Evolutionary conservation across 2,329 filamentous ascomycete species (phyloP).

Genomic region (Ophiosphaerella narmari): DNA sequence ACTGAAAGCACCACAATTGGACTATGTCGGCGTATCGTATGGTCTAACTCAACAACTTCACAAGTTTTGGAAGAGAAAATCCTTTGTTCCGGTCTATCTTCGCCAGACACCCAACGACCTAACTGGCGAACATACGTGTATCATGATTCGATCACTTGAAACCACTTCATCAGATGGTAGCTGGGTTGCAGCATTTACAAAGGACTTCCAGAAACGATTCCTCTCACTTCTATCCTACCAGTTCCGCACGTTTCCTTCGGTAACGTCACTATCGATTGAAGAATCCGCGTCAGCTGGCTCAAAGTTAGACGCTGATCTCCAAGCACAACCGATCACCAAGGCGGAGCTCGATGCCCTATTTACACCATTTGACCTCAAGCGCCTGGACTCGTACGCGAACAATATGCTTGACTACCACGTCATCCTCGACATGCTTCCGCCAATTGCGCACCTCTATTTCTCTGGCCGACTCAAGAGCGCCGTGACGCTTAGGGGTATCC

Average conservation of each 20-base stretch:
- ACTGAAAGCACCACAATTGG: slow-evolving; percentile 75
- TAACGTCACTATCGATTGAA: slow-evolving; percentile 83
- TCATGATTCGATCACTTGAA: slow-evolving; percentile 85
- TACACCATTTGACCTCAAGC: slow-evolving; percentile 92
- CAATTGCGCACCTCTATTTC: slow-evolving; percentile 83
- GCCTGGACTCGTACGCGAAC: slow-evolving; percentile 92
- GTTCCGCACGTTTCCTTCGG: slow-evolving; percentile 79
- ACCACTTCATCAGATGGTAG: slow-evolving; percentile 63
- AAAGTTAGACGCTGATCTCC: slow-evolving; percentile 61
- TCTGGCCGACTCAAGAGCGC: slow-evolving; percentile 69
- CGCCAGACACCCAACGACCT: slow-evolving; percentile 95
- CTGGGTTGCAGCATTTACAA: slow-evolving; percentile 89
- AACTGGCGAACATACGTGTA: slow-evolving; percentile 95
- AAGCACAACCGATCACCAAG: slow-evolving; percentile 68
- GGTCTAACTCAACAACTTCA: slow-evolving; percentile 85
- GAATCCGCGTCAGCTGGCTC: slow-evolving; percentile 79
- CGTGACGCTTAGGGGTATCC: slow-evolving; percentile 78
- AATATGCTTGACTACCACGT: slow-evolving; percentile 98
- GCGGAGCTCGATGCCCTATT: slow-evolving; percentile 75
- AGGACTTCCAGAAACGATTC: slow-evolving; percentile 95
- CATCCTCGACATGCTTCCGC: slow-evolving; percentile 88
- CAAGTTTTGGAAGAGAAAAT: slow-evolving; percentile 93
- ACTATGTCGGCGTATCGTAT: slow-evolving; percentile 95
- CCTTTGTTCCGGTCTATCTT: slow-evolving; percentile 88
- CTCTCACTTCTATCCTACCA: slow-evolving; percentile 87